Conservation (phyloP, 306 rosid species). For the Cucumis melo region DNA sequence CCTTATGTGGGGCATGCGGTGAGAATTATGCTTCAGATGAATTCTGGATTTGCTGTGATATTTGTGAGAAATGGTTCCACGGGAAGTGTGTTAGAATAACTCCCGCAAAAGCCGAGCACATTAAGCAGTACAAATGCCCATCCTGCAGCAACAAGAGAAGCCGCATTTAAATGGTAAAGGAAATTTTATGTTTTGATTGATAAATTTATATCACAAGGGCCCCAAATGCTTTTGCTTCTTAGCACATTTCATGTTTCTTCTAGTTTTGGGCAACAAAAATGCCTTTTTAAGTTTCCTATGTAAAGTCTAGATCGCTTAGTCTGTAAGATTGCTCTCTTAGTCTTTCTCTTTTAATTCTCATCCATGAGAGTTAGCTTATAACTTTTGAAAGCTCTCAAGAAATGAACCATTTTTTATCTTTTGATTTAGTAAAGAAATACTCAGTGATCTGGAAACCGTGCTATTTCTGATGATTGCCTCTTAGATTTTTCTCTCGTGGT, state of each 20-base stretch:
- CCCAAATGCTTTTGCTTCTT: background rate
- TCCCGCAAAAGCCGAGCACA: slow-evolving; percentile 85
- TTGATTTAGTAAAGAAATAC: background rate
- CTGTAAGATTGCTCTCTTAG: background rate
- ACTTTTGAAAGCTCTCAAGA: background rate
- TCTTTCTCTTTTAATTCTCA: background rate
- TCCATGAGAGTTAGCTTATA: background rate
- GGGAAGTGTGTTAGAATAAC: slow-evolving; percentile 92
- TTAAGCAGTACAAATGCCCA: slow-evolving; percentile 95
- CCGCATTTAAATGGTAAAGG: slow-evolving; percentile 6
- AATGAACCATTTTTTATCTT: background rate
- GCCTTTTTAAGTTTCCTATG: background rate
- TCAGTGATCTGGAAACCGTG: background rate
- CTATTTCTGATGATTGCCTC: background rate
- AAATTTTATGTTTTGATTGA: background rate
- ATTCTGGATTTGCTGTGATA: slow-evolving; percentile 92
- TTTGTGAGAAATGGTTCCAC: slow-evolving; percentile 91
- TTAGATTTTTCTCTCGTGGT: background rate
- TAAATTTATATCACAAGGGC: background rate
- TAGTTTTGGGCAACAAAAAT: background rate
- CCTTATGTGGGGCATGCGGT: slow-evolving; percentile 85
- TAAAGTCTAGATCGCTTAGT: background rate
- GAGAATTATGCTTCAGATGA: slow-evolving; percentile 72
- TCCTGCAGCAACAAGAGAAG: slow-evolving; percentile 85
- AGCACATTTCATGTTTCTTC: background rate